phyloP scores from a whole-genome alignment of 1,139 yeast species.

The Yamadazyma mexicana region DNA sequence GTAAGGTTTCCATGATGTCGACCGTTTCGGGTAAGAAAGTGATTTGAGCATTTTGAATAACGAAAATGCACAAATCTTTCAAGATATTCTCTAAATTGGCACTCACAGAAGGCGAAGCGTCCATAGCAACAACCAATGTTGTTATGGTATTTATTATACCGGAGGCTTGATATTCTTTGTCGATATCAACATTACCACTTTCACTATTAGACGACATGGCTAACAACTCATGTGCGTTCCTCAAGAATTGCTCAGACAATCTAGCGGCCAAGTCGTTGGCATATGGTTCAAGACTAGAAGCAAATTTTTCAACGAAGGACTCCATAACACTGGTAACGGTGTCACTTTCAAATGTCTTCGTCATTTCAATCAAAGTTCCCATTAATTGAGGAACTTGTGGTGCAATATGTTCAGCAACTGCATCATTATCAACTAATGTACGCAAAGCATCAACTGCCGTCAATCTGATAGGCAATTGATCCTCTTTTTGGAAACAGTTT shows the following conservation, averaged over 20 bases:
- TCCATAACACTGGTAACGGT: constrained; percentile 58
- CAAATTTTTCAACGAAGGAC: constrained; percentile 53
- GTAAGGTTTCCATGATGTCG: constrained; percentile 51
- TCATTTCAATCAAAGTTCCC: constrained; percentile 52
- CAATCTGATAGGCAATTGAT: constrained; percentile 50
- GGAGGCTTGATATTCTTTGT: constrained; percentile 53
- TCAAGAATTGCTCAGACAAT: constrained; percentile 48
- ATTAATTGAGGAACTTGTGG: constrained; percentile 53
- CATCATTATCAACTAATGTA: constrained; percentile 48
- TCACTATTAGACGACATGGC: constrained; percentile 27
- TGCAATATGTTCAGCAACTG: constrained; percentile 46
- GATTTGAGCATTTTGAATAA: constrained; percentile 50
- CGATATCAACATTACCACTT: constrained; percentile 30
- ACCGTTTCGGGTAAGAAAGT: constrained; percentile 48
- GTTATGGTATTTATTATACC: constrained; percentile 52
- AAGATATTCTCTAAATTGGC: constrained; percentile 39
- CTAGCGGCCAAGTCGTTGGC: constrained; percentile 50
- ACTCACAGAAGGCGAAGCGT: constrained; percentile 47
- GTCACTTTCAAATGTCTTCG: constrained; percentile 53
- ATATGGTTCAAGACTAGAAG: constrained; percentile 55
- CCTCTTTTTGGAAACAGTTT: constrained; percentile 41
- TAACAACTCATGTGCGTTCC: constrained; percentile 45
- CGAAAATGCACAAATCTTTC: constrained; percentile 42
- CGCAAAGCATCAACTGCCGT: constrained; percentile 57
- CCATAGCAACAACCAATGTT: constrained; percentile 54